Evolutionary conservation across 1,284 basidiomycete species (phyloP).

Genomic region (Psilocybe mexicana): DNA sequence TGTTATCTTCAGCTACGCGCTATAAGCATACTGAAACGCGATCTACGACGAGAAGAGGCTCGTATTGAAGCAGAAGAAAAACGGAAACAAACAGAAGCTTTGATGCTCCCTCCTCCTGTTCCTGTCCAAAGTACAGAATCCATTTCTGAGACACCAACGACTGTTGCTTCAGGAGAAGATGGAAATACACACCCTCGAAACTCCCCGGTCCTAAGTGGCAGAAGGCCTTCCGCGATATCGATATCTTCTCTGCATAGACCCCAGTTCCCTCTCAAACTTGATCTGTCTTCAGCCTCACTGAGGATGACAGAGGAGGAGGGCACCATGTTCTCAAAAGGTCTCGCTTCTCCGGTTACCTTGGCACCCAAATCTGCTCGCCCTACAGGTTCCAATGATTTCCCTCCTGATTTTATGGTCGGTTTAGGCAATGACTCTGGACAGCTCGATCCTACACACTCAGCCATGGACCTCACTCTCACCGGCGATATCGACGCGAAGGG

Average conservation of each 20-base stretch:
- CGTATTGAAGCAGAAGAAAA: constrained; percentile 49
- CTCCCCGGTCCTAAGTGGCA: constrained; percentile 33
- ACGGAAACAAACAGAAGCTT: constrained; percentile 30
- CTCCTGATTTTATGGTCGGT: constrained; percentile 62
- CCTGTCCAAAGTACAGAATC: constrained; percentile 25
- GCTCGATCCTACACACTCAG: constrained; percentile 27
- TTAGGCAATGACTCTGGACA: constrained; percentile 44
- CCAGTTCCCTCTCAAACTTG: constrained; percentile 67
- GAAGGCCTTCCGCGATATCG: constrained; percentile 73
- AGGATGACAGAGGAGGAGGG: constrained; percentile 66
- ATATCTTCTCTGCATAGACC: constrained; percentile 75
- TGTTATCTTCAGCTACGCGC: constrained; percentile 54
- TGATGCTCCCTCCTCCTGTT: constrained; percentile 23
- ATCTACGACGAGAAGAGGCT: constrained; percentile 60
- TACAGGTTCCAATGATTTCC: constrained; percentile 47
- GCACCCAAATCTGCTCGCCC: constrained; percentile 73
- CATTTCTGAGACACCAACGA: constrained; percentile 19
- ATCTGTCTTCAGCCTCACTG: constrained; percentile 66
- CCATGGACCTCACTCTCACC: constrained; percentile 48
- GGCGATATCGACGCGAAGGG: constrained; percentile 31
- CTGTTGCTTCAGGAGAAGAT: constrained; percentile 20
- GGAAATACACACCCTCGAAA: constrained; percentile 35
- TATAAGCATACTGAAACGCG: constrained; percentile 68
- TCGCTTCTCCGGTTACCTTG: constrained; percentile 75
- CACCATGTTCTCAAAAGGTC: constrained; percentile 53